Conservation (phyloP, 2,329 filamentous ascomycete genomes). For the Apiospora pterosperma region DNA sequence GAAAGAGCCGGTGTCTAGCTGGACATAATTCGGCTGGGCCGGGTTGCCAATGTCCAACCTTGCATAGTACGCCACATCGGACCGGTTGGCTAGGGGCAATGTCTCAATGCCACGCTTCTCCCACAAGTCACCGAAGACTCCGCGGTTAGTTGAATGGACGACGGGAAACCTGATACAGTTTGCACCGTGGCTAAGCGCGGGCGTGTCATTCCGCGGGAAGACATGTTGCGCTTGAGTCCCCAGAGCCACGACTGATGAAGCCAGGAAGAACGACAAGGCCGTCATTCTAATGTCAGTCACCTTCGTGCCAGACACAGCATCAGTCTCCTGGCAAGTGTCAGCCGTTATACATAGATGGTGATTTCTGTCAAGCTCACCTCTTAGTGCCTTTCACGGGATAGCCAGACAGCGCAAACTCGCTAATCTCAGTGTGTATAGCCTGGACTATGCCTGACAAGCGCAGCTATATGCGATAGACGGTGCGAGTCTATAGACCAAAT, state of each 20-base stretch:
- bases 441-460: background rate
- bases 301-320: background rate
- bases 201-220: slow-evolving; percentile 1
- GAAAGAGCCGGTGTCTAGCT: slow-evolving; percentile 58
- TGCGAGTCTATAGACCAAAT: background rate
- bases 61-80: slow-evolving; percentile 53
- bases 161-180: slow-evolving; percentile 36
- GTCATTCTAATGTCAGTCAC: background rate
- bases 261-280: background rate
- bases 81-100: slow-evolving; percentile 44
- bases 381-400: background rate
- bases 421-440: background rate
- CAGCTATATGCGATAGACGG: background rate
- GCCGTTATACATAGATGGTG: background rate
- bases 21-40: slow-evolving; percentile 48
- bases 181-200: background rate
- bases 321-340: background rate
- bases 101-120: slow-evolving; percentile 34
- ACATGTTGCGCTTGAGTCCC: background rate
- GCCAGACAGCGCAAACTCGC: background rate
- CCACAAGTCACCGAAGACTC: slow-evolving; percentile 36
- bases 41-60: slow-evolving; percentile 51
- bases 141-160: slow-evolving; percentile 39
- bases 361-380: background rate
- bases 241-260: background rate